phyloP scores from a whole-genome alignment of 2,329 filamentous ascomycete genomes.

The Neurospora crassa region DNA sequence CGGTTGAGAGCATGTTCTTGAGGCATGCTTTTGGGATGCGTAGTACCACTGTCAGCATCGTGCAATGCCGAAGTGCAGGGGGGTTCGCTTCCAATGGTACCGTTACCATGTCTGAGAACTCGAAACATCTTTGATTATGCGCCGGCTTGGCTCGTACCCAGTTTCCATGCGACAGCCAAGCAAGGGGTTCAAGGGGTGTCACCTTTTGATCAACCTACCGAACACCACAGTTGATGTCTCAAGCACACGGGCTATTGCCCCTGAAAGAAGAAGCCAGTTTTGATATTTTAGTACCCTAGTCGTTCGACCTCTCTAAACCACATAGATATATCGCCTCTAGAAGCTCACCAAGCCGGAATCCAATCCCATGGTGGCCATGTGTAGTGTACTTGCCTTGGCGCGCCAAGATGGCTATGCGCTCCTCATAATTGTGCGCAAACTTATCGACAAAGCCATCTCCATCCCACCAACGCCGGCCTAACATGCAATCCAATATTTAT shows the following conservation, averaged over 20 bases:
- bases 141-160: neutral
- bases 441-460: neutral
- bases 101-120: neutral
- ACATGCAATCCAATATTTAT: neutral
- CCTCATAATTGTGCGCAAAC: neutral
- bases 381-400: neutral
- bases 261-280: neutral
- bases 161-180: neutral
- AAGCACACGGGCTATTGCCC: neutral
- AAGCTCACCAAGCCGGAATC: neutral
- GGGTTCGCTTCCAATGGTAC: neutral
- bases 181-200: neutral
- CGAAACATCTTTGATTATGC: neutral
- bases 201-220: neutral
- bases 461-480: neutral
- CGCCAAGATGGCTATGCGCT: neutral
- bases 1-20: neutral
- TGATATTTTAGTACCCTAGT: slow-evolving; percentile 1
- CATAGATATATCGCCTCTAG: neutral
- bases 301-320: slow-evolving; percentile 3
- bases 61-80: neutral
- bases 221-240: neutral
- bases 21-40: neutral
- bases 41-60: neutral
- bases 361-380: neutral